Base-by-base conservation (phyloP, 2,329 filamentous ascomycete species). In the Cytospora paraplurivora region DNA sequence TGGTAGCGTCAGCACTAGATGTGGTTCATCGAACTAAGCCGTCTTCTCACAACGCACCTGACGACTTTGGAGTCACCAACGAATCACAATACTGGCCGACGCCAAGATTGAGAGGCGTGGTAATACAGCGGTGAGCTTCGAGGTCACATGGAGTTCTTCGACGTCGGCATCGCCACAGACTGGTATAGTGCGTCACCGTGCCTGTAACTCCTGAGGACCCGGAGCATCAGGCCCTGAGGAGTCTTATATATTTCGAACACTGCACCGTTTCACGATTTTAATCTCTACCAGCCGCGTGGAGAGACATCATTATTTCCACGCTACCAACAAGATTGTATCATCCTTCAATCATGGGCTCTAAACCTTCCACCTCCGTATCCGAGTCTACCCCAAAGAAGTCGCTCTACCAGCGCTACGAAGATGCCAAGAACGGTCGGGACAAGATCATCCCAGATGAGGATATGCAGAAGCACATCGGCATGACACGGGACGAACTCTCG, bases 341-440 rank as follows among this genome's bases (percentile, higher is more conserved):
- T n/a, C 21, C 44, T 11, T 12, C n/a, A 7, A 47, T 10, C 44
- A 47, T 47, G 44, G 44, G 44, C 44, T 47, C 44, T 19, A 47
- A 21, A 47, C 44, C 44, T 4, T 47, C 44, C 10, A 7, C n/a
- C 10, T 10, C 6, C 4, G 44, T 21, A 10, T 11, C 44, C 44
- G 44, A 47, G 11, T 21, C 44, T 11, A 21, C 44, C 19, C n/a
- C 44, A 19, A 62, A 65, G 41, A 65, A 62, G 13, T 70, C 69
- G 6, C 66, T 69, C 54, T 71, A 71, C 52, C 64, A 61, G 19
- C 69, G 69, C 19, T 71, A 65, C 52, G n/a, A 64, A 19, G 68
- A 70, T 49, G 66, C 67, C 58, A 68, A 68, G 19, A 63, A 34
- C n/a, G 63, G 67, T 32, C 65, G 66, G n/a, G 58, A 67, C 54